Evolutionary conservation across 2,329 filamentous ascomycete species (phyloP), one percentile per base, ranked within the genome.

Genomic region (Fusarium sambucinum): DNA sequence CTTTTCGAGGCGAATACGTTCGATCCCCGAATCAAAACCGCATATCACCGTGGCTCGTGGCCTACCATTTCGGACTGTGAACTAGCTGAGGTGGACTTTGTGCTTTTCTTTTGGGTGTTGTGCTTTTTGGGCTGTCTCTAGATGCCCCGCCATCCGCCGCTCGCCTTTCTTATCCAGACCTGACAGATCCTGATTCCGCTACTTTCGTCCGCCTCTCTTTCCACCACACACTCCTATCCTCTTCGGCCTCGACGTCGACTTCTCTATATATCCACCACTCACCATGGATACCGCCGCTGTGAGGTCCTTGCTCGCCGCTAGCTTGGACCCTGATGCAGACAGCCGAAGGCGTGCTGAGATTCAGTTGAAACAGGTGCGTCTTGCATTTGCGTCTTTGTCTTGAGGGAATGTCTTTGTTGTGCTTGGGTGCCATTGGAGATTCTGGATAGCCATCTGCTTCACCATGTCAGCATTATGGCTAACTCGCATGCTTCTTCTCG

Each of bases 301-400:
- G 80, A 87, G 92, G 83, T 89, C 87, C 84, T 90, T 92, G 83
- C 90, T 95, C 77, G 86, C 89, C 78, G 89, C 90, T 77, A 94
- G 91, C 73, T 88, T 94, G 79, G 89, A 90, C 77, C 80, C 89
- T 73, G 90, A 93, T 81, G 87, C 90, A 76, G 91, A 93, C 77
- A 87, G 87, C 79, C 87, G 92, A 80, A 88, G 90, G 77, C 86
- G 89, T 80, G 91, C 92, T 78, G 92, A 96, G 84, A 82, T 91
- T 73, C 90, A 95, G 81, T 86, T 96, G 74, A 94, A 94, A 85
- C 86, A 90, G 84, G 92, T 95, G 85, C 78, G 89, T 73, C 42
- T 64, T 60, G 41, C 44, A 25, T 56, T 58, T 68, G 53, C 37
- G 45, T 65, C 45, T 44, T 64, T 45, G 32, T 47, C 29, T 59